Percentiles rank a stretch among this genome's conserved stretches.
These are phyloP conservation scores for Takashimella koratensis DNA, from an alignment of 1,284 basidiomycete species.

Conservation along the genomic window DNA sequence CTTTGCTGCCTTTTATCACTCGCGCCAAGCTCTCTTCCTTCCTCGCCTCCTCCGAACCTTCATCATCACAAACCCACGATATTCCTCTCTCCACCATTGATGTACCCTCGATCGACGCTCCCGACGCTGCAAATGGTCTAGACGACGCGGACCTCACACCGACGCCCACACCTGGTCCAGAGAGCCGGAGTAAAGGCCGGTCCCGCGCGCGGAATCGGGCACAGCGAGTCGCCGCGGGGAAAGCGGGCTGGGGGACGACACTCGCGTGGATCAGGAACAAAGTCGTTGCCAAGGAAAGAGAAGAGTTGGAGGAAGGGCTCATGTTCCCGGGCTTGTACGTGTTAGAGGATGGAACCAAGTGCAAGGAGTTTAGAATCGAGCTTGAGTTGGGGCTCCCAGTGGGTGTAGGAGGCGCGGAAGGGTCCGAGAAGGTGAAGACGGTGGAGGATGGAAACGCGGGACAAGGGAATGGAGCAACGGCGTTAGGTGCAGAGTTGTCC, in stretches of 20 bases:
- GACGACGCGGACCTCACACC: no score
- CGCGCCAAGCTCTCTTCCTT: constrained; percentile 19
- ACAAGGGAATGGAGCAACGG: no score
- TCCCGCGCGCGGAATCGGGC: not conserved
- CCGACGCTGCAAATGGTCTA: no score
- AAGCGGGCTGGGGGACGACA: constrained; percentile 33
- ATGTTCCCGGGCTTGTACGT: constrained; percentile 39
- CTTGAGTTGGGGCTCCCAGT: constrained; percentile 18
- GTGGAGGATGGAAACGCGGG: no score
- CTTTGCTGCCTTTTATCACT: constrained; percentile 21
- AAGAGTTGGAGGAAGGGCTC: constrained; percentile 28
- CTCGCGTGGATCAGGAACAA: constrained; percentile 24
- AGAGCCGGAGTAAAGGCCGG: not conserved
- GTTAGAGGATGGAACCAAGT: constrained; percentile 29
- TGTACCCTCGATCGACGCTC: no score
- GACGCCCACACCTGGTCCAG: no score
- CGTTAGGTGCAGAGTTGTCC: not conserved
- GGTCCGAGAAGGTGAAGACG: not conserved
- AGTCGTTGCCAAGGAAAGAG: constrained; percentile 17
- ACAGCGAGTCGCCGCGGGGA: constrained; percentile 15
- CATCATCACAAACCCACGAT: constrained; percentile 32
- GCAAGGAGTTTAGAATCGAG: constrained; percentile 38
- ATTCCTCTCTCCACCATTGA: constrained; percentile 11
- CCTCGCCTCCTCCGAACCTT: not conserved
- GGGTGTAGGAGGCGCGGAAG: constrained; percentile 5